A percentile compares a stretch with the other conserved stretches of the same genome.
Conservation (phyloP, 306 rosid genomes). For the Castanea sativa region DNA sequence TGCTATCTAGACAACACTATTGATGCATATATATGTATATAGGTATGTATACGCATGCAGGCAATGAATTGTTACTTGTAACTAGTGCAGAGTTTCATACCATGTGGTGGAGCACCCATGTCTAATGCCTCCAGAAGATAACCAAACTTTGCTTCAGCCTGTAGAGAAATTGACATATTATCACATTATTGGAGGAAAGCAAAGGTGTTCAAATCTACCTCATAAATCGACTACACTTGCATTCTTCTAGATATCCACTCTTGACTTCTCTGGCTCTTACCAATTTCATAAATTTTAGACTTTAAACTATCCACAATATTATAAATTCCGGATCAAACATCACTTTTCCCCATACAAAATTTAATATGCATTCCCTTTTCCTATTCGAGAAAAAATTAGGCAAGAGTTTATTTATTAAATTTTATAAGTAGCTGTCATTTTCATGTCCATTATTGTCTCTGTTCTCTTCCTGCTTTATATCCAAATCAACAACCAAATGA, state of each 20-base stretch:
- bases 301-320: not conserved
- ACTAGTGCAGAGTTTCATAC: constrained; percentile 38
- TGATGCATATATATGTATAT: not conserved
- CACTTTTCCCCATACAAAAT: not conserved
- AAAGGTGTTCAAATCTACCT: not conserved
- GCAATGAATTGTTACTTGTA: not conserved
- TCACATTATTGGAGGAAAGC: constrained; percentile 16
- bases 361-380: not conserved
- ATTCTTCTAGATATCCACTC: too few species aligned
- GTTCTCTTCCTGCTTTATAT: too few species aligned
- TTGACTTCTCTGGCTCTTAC: not conserved
- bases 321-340: not conserved
- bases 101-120: constrained; percentile 99
- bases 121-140: constrained; percentile 94
- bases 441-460: too few species aligned
- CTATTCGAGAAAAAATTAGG: not conserved
- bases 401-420: not conserved
- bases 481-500: too few species aligned
- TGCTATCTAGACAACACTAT: not conserved
- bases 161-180: constrained; percentile 22
- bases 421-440: too few species aligned
- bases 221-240: not conserved
- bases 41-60: not conserved
- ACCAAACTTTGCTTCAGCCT: constrained; percentile 96
- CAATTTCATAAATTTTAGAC: not conserved